phyloP scores from a whole-genome alignment of 257 asterid species.

The Solanum gandarillasii region DNA sequence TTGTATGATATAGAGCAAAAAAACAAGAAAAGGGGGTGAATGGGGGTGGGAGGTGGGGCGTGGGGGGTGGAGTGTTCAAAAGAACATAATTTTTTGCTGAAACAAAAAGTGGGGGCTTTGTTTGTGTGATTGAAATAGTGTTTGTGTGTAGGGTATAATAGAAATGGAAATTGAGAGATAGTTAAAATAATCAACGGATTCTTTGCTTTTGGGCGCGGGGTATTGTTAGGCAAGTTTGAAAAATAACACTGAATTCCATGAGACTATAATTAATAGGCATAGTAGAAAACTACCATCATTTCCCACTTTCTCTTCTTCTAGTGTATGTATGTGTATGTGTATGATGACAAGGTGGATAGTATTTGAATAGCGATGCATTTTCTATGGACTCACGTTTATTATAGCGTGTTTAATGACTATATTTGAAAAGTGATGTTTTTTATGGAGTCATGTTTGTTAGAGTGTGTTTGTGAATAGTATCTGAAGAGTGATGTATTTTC shows the following conservation, averaged over 20 bases:
- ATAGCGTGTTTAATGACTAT: accelerated
- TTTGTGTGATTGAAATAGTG: neutral
- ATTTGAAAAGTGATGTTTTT: neutral
- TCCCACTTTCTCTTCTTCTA: neutral
- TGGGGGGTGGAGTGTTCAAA: neutral
- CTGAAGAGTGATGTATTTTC: neutral
- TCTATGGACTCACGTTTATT: neutral
- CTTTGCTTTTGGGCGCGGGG: slow-evolving; percentile 80
- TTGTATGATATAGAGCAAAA: neutral
- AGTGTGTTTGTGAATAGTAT: neutral
- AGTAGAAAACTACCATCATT: neutral
- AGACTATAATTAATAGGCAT: slow-evolving; percentile 8
- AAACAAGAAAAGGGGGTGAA: neutral
- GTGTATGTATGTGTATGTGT: neutral
- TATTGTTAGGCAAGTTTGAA: slow-evolving; percentile 33
- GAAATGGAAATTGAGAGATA: neutral
- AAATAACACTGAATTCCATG: slow-evolving; percentile 86
- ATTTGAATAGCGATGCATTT: neutral
- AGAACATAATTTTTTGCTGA: neutral
- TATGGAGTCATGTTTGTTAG: neutral
- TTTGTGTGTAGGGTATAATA: neutral
- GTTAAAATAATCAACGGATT: slow-evolving; percentile 55
- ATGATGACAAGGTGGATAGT: neutral
- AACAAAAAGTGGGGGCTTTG: neutral
- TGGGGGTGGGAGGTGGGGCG: no score